Base-by-base conservation (phyloP, 1,284 basidiomycete genomes). In the Somion occarium region DNA sequence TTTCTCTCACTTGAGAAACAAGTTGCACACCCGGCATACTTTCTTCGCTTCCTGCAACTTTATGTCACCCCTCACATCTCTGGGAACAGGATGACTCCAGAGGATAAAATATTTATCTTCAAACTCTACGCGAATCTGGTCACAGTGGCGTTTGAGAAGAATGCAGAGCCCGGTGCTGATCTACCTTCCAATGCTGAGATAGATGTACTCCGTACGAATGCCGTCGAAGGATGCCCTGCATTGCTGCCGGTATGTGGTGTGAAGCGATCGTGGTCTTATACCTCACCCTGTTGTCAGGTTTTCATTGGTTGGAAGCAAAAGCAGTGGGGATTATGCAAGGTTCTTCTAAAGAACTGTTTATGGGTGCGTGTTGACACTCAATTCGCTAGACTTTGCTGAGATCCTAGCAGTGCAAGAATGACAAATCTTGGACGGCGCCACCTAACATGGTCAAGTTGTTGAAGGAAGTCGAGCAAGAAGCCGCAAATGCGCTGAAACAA, bases 1-100 rank as follows among this genome's bases (percentile, higher is more conserved):
- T 69, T 67, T 48, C 52, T 82, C 23, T 71, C 72, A 41, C 58
- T 79, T 39, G 70, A 75, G 45, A 71, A 71, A 52, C 64, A 61
- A 18, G 64, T 73, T 34, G 70, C 73, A 1, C 66, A 74, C 5
- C 69, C 80, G 20, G 60, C 69, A 26, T 69, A 71, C 44, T 64
- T 85, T 18, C 62, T 85, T 24, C 75, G 72, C 26, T 81, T 82
- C 58, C 83, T 79, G 54, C 69, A 72, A 60, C 61, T 69, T 30
- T 65, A 68, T 53, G 62, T 82, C 34, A 69, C 72, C 15, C 66
- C 72, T n/a, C 80, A 75, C 58, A 63, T 73, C 50, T 71, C 69
- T 23, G 62, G 82, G n/a, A 69, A 72, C 49, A 73, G 70, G 47
- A 69, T 83, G 9, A 53, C 64, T 3, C 64, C 65, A 25, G 67